Evolutionary conservation across 2,329 filamentous ascomycete species (phyloP).

Genomic region (Diatrype stigma): DNA sequence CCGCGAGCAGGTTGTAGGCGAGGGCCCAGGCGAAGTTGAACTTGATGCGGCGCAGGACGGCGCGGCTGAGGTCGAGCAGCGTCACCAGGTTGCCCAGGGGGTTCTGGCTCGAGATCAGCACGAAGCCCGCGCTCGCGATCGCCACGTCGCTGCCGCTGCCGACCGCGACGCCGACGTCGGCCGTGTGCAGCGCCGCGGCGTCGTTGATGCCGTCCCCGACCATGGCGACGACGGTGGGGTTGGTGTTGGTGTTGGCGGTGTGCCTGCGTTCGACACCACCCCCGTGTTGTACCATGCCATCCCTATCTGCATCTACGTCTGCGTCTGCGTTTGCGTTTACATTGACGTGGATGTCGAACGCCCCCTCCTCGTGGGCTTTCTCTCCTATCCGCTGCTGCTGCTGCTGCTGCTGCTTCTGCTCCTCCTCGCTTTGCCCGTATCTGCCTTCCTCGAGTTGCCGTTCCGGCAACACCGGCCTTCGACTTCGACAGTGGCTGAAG

Average conservation of each 20-base stretch:
- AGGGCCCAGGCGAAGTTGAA: constrained; percentile 85
- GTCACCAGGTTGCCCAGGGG: constrained; percentile 67
- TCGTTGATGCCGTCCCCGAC: constrained; percentile 90
- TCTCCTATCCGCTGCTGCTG: not conserved
- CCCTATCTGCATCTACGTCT: not conserved
- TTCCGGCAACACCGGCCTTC: not conserved
- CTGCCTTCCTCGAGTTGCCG: not conserved
- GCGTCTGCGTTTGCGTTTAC: too few species aligned
- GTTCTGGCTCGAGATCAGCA: constrained; percentile 70
- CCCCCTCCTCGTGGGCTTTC: not conserved
- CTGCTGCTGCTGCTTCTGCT: not conserved
- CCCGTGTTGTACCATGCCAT: too few species aligned
- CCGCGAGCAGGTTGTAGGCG: constrained; percentile 72
- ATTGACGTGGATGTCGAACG: too few species aligned
- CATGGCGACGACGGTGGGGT: constrained; percentile 67
- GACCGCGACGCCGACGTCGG: constrained; percentile 81
- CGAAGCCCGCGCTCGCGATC: constrained; percentile 75
- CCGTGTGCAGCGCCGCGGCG: constrained; percentile 72
- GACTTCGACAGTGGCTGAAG: too few species aligned
- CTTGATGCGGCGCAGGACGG: constrained; percentile 73
- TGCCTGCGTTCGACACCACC: too few species aligned
- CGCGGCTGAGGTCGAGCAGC: constrained; percentile 65
- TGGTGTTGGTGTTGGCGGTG: too few species aligned
- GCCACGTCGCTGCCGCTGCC: constrained; percentile 81
- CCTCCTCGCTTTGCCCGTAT: constrained; percentile 6